phyloP scores from a whole-genome alignment of 495 filamentous ascomycete genomes.

The Darksidea phi region DNA sequence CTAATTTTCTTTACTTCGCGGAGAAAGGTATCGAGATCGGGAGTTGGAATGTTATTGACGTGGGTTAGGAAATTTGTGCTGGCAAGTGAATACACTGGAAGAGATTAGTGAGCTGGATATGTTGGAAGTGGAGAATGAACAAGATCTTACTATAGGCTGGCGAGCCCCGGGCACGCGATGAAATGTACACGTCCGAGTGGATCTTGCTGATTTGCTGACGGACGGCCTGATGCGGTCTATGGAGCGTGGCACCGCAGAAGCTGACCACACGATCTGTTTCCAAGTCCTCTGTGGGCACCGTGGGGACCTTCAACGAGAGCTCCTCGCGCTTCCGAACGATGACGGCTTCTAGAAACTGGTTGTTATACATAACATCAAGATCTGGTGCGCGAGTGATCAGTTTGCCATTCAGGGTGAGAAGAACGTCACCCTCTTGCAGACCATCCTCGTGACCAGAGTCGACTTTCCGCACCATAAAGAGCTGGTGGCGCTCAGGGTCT shows the following conservation, averaged over 20 bases:
- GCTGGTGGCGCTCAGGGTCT: conserved; percentile 87
- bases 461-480: conserved; percentile 98
- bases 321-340: conserved; percentile 85
- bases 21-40: conserved; percentile 76
- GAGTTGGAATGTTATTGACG: conserved; percentile 84
- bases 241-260: conserved; percentile 92
- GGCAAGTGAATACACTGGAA: conserved; percentile 86
- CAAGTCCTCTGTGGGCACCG: conserved; percentile 82
- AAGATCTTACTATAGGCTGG: conserved; percentile 53
- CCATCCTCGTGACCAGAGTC: conserved; percentile 64
- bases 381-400: conserved; percentile 91
- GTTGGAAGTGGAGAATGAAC: not conserved
- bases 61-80: conserved; percentile 97
- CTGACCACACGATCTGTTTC: conserved; percentile 89
- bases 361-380: conserved; percentile 93
- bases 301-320: conserved; percentile 74
- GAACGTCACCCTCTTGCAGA: conserved; percentile 87
- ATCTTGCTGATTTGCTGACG: conserved; percentile 94
- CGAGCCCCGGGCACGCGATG: conserved; percentile 64
- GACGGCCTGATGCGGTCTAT: conserved; percentile 93
- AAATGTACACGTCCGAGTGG: conserved; percentile 97
- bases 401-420: conserved; percentile 85
- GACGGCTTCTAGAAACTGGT: conserved; percentile 76
- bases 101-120: not conserved
- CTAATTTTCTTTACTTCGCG: conserved; percentile 78